Base-by-base conservation (phyloP, 371 early-diverging fungal genomes). In the Syncephalastrum monosporum region DNA sequence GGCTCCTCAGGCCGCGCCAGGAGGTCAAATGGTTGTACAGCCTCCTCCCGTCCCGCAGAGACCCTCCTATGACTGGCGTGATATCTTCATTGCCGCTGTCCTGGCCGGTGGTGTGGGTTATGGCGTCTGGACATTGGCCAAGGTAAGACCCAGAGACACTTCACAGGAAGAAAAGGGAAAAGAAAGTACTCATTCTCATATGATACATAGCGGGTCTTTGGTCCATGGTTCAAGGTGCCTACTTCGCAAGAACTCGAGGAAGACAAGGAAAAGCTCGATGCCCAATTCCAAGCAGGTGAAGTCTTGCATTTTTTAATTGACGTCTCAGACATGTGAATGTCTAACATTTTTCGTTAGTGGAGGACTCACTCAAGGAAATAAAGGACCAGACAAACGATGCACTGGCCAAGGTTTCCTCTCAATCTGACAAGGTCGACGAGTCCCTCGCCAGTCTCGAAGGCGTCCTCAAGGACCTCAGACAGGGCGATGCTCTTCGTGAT, bases 61-160 rank as follows among this genome's bases (percentile, higher is more conserved):
- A 59, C 84, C 87, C n/a, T 73, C 74, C 42, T 78, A 87, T 55
- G 88, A 87, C 63, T 96, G 98, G 98, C 87, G 93, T 64, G 98
- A 97, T 74, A 88, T 92, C 63, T 90, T 93, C 64, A 89, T 96
- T 55, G 95, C 90, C 7, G 87, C 93, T 15, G 89, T 92, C 4
- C 85, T 93, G 13, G 89, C 90, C 19, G 93, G 91, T 53, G 95
- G 96, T 25, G 82, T 92, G 15, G 87, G 92, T 17, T 95, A 94
- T 70, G 93, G 92, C 38, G 74, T 91, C 46, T 91, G 88, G 74
- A 82, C 81, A 53, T 68, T 95, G 55, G 86, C 87, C 16, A 87
- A 90, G 86, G 92, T 91, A 78, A 67, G 24, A 29, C 21, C 21
- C 21, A 21, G 21, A 21, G 21, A 21, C 21, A 21, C 2, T 2